Conservation (phyloP, 441 rosid genomes). For the Gossypium davidsonii region DNA sequence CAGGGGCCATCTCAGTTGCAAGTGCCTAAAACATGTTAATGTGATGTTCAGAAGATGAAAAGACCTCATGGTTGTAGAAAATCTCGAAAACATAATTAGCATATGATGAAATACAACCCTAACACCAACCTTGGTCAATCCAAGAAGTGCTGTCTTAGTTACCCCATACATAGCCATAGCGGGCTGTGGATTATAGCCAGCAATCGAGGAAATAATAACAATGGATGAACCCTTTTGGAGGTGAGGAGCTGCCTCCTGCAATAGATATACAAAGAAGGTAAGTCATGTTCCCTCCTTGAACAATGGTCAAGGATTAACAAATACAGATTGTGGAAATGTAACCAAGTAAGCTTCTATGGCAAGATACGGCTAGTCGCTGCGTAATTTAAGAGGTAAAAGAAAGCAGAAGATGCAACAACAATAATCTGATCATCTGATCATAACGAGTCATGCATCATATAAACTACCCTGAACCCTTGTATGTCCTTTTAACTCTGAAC, state of each 20-base stretch:
- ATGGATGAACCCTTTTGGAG: conserved; percentile 71
- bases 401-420: background rate
- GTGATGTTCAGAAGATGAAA: background rate
- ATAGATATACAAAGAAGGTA: background rate
- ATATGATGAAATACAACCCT: background rate
- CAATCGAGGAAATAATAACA: conserved; percentile 65
- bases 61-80: background rate
- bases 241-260: conserved; percentile 75
- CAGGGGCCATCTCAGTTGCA: conserved; percentile 73
- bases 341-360: background rate
- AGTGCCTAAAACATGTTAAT: conserved; percentile 49
- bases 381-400: background rate
- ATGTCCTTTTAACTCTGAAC: background rate
- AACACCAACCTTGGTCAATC: conserved; percentile 68
- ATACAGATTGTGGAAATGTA: background rate
- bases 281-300: background rate
- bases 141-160: conserved; percentile 88
- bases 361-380: background rate
- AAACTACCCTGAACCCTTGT: conserved; percentile 27
- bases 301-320: background rate
- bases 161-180: conserved; percentile 87
- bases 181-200: conserved; percentile 54
- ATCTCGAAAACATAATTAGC: conserved; percentile 1
- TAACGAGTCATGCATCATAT: background rate
- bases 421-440: background rate